Base-by-base conservation (phyloP, 2,329 filamentous ascomycete genomes). In the Pseudomassariella vexata region DNA sequence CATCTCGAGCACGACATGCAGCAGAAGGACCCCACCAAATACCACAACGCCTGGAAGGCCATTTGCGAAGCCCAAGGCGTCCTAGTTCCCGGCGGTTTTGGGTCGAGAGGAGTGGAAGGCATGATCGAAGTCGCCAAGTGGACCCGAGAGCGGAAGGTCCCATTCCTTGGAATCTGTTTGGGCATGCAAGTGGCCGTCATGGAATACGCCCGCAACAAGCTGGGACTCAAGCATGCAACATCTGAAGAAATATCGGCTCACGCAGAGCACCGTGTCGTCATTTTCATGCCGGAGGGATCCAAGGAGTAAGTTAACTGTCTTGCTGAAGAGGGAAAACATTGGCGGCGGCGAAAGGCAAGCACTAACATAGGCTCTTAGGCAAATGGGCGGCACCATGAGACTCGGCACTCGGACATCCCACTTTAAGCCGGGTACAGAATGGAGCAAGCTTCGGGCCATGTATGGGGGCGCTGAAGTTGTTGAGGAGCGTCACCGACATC, bases 161-260 rank as follows among this genome's bases (percentile, higher is more conserved):
- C 88, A 2, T 95, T 83, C 62, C 71, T 96, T 1, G 92, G 92
- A 37, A 83, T 96, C 41, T 95, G 90, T 55, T 68, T 95, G 15
- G 88, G 88, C 36, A 87, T 95, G 80, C 92, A 96, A 57, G 74
- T 95, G 28, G 88, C 90, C 14, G 87, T 95, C 28, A 83, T 95
- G 45, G 89, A 96, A 59, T 86, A 79, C 47, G 87, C 88, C 2
- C 79, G 88, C 24, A 79, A 86, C 44, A 66, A 90, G 1, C 84
- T 79, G 59, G 75, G 74, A 18, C 69, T 88, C 40, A 48, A 63
- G 20, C 53, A 63, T 8, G 75, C 73, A 18, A 68, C 63, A 4
- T 73, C 68, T 7, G 74, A 77, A 44, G 76, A 80, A 49, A 65
- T 79, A 19, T 46, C 65, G 27, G 55, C 68, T 16, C 52, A 65